These are phyloP conservation scores for Penicillium polonicum DNA, from an alignment of 2,329 filamentous ascomycete species.

Conservation along the genomic window DNA sequence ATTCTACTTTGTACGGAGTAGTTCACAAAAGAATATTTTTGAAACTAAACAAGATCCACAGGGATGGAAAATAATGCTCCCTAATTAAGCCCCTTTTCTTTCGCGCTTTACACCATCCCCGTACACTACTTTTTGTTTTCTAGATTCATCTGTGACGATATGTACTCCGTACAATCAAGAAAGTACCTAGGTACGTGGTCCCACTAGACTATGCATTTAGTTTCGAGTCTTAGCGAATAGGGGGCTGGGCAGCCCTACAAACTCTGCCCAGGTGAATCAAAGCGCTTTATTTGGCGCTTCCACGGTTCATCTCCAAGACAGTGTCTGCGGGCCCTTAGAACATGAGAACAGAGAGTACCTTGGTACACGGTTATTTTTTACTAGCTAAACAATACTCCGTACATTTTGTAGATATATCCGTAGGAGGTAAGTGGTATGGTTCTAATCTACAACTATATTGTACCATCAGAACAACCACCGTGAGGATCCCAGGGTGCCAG, in stretches of 20 bases:
- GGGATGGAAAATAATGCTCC: conserved; percentile 10
- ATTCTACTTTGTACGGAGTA: background rate
- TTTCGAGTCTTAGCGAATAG: conserved; percentile 24
- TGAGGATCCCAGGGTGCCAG: conserved; percentile 6
- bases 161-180: background rate
- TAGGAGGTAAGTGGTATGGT: background rate
- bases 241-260: conserved; percentile 21
- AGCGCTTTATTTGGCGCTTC: conserved; percentile 2
- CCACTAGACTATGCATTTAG: conserved; percentile 15
- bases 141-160: conserved; percentile 4
- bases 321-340: background rate
- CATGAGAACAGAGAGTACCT: background rate
- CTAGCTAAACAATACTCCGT: background rate
- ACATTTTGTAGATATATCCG: background rate
- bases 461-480: conserved; percentile 10
- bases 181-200: background rate
- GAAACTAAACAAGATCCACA: background rate
- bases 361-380: background rate
- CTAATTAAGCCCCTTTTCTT: conserved; percentile 22
- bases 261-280: background rate
- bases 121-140: conserved; percentile 1
- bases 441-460: background rate
- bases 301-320: conserved; percentile 1
- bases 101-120: background rate
- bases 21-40: background rate